Conservation (phyloP, 2,329 filamentous ascomycete species). For the Venturiaceae sp. region DNA sequence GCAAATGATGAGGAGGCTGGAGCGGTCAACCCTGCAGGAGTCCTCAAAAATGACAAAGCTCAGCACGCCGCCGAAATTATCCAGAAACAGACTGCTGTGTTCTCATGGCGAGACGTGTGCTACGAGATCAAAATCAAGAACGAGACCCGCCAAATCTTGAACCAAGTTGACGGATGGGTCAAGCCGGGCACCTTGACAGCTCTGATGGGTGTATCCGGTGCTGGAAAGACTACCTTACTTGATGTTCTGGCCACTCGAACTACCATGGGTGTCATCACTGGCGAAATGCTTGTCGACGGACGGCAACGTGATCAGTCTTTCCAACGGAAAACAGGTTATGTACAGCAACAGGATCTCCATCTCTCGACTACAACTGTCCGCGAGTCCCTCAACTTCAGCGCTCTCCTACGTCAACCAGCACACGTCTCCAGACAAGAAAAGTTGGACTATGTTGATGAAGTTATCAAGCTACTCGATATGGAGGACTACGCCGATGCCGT, state of each 20-base stretch:
- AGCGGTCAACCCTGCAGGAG: constrained; percentile 18
- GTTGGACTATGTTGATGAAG: constrained; percentile 77
- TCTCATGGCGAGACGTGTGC: constrained; percentile 79
- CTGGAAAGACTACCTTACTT: constrained; percentile 87
- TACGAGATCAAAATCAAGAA: constrained; percentile 73
- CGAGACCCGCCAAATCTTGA: constrained; percentile 64
- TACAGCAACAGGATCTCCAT: constrained; percentile 88
- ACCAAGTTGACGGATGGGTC: constrained; percentile 86
- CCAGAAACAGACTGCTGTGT: constrained; percentile 62
- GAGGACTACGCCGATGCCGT: constrained; percentile 81
- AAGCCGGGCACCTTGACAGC: constrained; percentile 86
- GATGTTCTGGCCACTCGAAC: constrained; percentile 79
- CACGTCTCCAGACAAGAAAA: constrained; percentile 67
- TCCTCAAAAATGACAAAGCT: background rate
- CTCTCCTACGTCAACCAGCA: constrained; percentile 72
- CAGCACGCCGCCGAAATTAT: constrained; percentile 17
- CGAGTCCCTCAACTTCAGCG: constrained; percentile 80
- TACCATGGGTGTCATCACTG: constrained; percentile 80
- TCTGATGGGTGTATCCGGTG: constrained; percentile 84
- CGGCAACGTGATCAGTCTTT: constrained; percentile 67
- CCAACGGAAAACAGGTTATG: constrained; percentile 86
- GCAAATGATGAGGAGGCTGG: constrained; percentile 30
- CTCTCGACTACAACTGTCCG: constrained; percentile 76
- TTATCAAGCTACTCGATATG: constrained; percentile 88
- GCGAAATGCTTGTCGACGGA: constrained; percentile 79